A percentile compares a stretch with the other conserved stretches of the same genome.
Conservation (phyloP, 331 rosid species). For the Quercus tomentella region DNA sequence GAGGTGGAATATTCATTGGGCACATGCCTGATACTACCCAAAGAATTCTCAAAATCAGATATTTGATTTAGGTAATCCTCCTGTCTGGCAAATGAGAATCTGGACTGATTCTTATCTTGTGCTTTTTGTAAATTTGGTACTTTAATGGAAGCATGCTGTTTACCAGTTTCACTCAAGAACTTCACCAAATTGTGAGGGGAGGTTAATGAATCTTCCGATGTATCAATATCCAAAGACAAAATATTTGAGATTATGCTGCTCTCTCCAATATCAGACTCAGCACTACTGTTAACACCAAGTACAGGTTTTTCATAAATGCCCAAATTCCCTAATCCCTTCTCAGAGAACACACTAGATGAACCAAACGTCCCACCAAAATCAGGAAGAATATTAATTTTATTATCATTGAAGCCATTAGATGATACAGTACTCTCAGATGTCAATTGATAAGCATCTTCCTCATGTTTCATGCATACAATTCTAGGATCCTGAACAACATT, state of each 20-base stretch:
- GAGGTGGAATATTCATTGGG: slow-evolving; percentile 9
- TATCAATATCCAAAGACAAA: slow-evolving; percentile 47
- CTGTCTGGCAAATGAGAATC: slow-evolving; percentile 50
- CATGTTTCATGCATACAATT: neutral
- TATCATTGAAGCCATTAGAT: neutral
- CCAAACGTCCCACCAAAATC: slow-evolving; percentile 10
- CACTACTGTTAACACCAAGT: slow-evolving; percentile 1
- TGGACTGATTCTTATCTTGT: slow-evolving; percentile 45
- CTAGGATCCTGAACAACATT: neutral
- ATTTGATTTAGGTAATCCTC: slow-evolving; percentile 23
- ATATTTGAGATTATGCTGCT: slow-evolving; percentile 43
- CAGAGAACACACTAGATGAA: slow-evolving; percentile 6
- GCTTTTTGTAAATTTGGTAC: slow-evolving; percentile 21
- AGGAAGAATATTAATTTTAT: neutral
- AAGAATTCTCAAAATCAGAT: slow-evolving; percentile 24
- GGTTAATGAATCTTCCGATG: slow-evolving; percentile 37
- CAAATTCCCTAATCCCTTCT: slow-evolving; percentile 16
- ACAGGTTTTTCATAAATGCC: slow-evolving; percentile 11
- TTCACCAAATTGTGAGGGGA: slow-evolving; percentile 13
- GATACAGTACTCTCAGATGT: neutral
- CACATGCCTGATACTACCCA: slow-evolving; percentile 7
- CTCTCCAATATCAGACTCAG: slow-evolving; percentile 40
- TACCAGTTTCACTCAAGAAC: slow-evolving; percentile 37
- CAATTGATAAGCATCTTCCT: neutral
- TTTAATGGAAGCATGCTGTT: slow-evolving; percentile 27